Conservation (phyloP, 768 basidiomycete species). For the Ramaria sp. region DNA sequence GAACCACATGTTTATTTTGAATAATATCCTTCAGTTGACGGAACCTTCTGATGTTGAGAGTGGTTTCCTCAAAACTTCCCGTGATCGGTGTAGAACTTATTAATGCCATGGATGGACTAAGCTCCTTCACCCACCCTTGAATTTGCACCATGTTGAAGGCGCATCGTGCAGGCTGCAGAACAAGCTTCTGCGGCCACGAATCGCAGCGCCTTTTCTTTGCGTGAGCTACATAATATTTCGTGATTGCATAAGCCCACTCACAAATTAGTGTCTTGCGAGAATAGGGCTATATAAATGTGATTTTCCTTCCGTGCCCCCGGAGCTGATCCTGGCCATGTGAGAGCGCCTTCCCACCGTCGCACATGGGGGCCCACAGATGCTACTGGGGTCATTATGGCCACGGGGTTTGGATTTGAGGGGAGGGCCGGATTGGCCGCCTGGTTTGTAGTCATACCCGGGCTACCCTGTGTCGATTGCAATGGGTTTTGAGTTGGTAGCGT, state of each 20-base stretch:
- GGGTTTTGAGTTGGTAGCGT: background rate
- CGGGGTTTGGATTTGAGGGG: conserved; percentile 20
- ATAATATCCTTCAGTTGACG: conserved; percentile 24
- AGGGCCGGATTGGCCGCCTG: conserved; percentile 31
- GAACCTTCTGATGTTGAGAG: conserved; percentile 29
- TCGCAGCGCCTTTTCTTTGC: conserved; percentile 7
- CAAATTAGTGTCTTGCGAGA: conserved; percentile 2
- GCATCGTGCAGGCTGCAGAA: conserved; percentile 1
- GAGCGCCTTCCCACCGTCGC: conserved; percentile 31
- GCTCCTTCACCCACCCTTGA: conserved; percentile 4
- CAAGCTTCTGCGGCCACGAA: conserved; percentile 9
- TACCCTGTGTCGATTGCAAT: background rate
- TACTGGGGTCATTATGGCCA: conserved; percentile 18
- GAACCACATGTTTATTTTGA: conserved; percentile 33
- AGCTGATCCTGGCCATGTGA: conserved; percentile 13
- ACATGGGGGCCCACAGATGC: conserved; percentile 29
- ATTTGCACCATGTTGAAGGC: conserved; percentile 1
- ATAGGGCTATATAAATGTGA: background rate
- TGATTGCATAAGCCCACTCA: background rate
- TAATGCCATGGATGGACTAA: conserved; percentile 5
- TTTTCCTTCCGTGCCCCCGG: background rate
- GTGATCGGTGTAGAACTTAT: background rate
- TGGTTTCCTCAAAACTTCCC: conserved; percentile 23
- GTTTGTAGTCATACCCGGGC: background rate
- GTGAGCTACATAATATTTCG: background rate